Evolutionary conservation across 257 asterid species (phyloP).

Genomic region (Phtheirospermum japonicum): DNA sequence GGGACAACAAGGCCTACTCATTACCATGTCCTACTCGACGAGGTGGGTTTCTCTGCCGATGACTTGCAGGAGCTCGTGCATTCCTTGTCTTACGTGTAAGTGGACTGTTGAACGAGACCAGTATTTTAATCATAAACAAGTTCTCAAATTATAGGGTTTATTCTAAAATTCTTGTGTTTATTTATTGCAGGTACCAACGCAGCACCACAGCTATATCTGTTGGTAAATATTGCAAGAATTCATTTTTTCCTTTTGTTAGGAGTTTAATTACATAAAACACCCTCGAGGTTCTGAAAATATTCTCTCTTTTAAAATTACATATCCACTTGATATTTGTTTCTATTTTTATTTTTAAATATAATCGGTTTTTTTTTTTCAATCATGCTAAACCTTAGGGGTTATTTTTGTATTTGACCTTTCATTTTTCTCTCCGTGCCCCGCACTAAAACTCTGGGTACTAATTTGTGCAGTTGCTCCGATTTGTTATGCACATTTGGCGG

Average conservation of each 20-base stretch:
- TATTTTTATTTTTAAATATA: too few species aligned
- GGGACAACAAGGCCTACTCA: conserved; percentile 94
- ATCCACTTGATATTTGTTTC: too few species aligned
- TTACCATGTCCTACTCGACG: conserved; percentile 73
- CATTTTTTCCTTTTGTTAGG: background rate
- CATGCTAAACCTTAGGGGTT: too few species aligned
- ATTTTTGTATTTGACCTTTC: too few species aligned
- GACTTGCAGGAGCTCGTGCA: conserved; percentile 94
- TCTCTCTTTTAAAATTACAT: too few species aligned
- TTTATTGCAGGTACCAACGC: conserved; percentile 76
- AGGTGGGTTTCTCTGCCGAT: conserved; percentile 77
- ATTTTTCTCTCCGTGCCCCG: too few species aligned
- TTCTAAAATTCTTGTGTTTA: background rate
- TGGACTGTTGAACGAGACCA: background rate
- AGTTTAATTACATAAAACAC: background rate
- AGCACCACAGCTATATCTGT: conserved; percentile 94
- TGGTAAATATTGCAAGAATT: conserved; percentile 44
- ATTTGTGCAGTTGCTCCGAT: conserved; percentile 88
- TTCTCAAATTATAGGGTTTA: background rate
- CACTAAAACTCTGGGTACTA: too few species aligned
- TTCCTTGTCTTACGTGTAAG: conserved; percentile 86
- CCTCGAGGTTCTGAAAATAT: background rate
- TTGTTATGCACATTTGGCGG: conserved; percentile 92
- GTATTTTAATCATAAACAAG: background rate
- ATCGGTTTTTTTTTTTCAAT: too few species aligned